phyloP scores from a whole-genome alignment of 2,329 filamentous ascomycete genomes.

The Orbilia ellipsospora region DNA sequence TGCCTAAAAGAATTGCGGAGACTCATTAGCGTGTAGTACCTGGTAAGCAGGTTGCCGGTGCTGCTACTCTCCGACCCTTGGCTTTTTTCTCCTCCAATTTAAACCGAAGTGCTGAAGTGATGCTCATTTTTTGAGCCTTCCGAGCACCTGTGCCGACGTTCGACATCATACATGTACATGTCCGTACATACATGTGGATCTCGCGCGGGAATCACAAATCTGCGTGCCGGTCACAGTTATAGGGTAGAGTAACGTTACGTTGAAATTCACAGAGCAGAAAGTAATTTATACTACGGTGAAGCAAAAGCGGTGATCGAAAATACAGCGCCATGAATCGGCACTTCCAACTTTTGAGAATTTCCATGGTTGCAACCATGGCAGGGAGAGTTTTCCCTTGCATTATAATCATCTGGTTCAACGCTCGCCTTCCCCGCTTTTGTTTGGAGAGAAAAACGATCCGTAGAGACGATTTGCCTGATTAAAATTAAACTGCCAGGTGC shows the following conservation, averaged over 20 bases:
- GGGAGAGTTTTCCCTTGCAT: no score
- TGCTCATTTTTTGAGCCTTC: conserved; percentile 22
- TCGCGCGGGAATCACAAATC: neutral
- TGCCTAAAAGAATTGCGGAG: conserved; percentile 31
- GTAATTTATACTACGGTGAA: conserved; percentile 1
- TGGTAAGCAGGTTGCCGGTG: conserved; percentile 20
- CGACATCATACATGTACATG: neutral
- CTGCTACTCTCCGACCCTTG: conserved; percentile 5
- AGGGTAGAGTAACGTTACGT: conserved; percentile 41
- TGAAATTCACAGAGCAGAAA: neutral
- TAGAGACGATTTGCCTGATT: conserved; percentile 26
- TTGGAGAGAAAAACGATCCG: neutral
- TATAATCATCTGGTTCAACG: conserved; percentile 3
- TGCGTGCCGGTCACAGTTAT: conserved; percentile 16
- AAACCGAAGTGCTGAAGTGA: conserved; percentile 27
- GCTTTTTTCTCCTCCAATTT: conserved; percentile 6
- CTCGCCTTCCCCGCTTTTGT: conserved; percentile 49
- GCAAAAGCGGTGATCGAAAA: neutral
- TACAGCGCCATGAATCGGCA: neutral
- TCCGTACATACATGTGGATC: neutral
- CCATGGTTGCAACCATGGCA: conserved; percentile 6
- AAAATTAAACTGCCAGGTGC: conserved; percentile 50
- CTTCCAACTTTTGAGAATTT: neutral
- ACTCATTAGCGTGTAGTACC: conserved; percentile 2
- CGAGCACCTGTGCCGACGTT: conserved; percentile 18